A percentile compares a stretch with the other conserved stretches of the same genome.
These are phyloP conservation scores for Agaricus subrufescens DNA, from an alignment of 768 basidiomycete species.

Conservation along the genomic window DNA sequence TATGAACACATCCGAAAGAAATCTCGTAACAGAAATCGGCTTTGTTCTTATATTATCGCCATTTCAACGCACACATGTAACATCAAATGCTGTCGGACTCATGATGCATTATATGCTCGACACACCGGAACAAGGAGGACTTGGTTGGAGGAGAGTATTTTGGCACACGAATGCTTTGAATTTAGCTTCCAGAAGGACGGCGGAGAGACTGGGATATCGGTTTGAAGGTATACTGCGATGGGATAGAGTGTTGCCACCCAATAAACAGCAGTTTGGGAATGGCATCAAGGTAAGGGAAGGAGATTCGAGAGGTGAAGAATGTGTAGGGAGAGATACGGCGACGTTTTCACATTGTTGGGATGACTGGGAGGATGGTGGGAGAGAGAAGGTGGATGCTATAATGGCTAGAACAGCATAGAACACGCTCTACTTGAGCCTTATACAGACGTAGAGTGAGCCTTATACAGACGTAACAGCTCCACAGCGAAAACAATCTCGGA, in stretches of 20 bases:
- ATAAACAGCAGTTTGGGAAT: slow-evolving; percentile 34
- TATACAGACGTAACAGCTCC: too few relatives aligned
- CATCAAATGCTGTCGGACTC: slow-evolving; percentile 47
- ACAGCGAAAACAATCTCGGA: too few relatives aligned
- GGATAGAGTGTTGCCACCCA: slow-evolving; percentile 42
- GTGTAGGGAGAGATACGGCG: slow-evolving; percentile 36
- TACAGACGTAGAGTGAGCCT: too few relatives aligned
- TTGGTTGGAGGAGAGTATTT: slow-evolving; percentile 57
- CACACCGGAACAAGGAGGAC: slow-evolving; percentile 31
- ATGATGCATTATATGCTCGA: slow-evolving; percentile 45
- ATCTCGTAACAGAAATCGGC: slow-evolving; percentile 52
- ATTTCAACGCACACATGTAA: slow-evolving; percentile 63
- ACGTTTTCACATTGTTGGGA: slow-evolving; percentile 50
- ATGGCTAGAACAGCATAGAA: slow-evolving; percentile 21
- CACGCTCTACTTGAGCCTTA: too few relatives aligned
- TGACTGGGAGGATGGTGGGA: slow-evolving; percentile 42
- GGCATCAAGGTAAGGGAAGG: slow-evolving; percentile 26
- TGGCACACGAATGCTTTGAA: slow-evolving; percentile 57
- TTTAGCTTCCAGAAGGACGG: slow-evolving; percentile 39
- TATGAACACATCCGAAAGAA: slow-evolving; percentile 34
- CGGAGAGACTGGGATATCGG: slow-evolving; percentile 57
- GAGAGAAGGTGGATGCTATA: slow-evolving; percentile 23
- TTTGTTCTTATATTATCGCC: slow-evolving; percentile 47
- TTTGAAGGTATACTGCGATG: slow-evolving; percentile 50
- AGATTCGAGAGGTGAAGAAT: slow-evolving; percentile 21